Percentiles rank a stretch among this genome's conserved stretches.
phyloP scores from a whole-genome alignment of 495 filamentous ascomycete species.

The Penicillium maclennaniae region DNA sequence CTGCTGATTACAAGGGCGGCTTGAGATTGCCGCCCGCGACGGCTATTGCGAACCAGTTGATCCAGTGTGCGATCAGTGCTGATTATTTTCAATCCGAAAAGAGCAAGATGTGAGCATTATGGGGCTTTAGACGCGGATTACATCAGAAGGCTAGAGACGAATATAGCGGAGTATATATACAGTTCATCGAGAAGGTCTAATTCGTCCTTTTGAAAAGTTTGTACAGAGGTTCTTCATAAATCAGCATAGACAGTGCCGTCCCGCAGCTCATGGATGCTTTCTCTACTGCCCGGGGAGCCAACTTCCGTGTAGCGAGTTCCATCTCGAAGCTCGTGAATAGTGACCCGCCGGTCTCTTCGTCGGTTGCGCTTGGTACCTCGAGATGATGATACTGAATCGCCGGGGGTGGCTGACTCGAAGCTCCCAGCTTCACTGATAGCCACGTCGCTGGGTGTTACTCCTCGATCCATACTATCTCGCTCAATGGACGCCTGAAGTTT shows the following conservation, averaged over 20 bases:
- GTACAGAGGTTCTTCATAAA: slow-evolving; percentile 17
- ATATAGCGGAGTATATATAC: not conserved
- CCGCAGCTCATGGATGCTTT: slow-evolving; percentile 43
- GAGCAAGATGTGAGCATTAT: slow-evolving; percentile 3
- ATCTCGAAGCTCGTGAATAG: slow-evolving; percentile 45
- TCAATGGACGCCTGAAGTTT: slow-evolving; percentile 38
- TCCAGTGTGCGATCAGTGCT: slow-evolving; percentile 46
- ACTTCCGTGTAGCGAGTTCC: slow-evolving; percentile 42
- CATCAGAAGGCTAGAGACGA: not conserved
- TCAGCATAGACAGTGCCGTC: slow-evolving; percentile 47
- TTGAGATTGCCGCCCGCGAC: slow-evolving; percentile 70
- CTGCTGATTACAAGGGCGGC: slow-evolving; percentile 63
- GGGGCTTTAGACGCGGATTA: not conserved
- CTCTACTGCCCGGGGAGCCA: slow-evolving; percentile 31
- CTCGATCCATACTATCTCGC: slow-evolving; percentile 29
- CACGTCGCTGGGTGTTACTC: slow-evolving; percentile 29
- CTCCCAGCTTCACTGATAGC: slow-evolving; percentile 37
- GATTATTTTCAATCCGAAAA: slow-evolving; percentile 36
- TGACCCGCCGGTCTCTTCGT: slow-evolving; percentile 34
- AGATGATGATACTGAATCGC: slow-evolving; percentile 20
- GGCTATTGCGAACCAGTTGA: slow-evolving; percentile 76
- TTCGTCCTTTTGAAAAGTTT: no score
- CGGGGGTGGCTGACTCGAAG: slow-evolving; percentile 20
- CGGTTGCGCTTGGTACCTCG: slow-evolving; percentile 32
- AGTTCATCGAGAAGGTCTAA: not conserved